Base-by-base conservation (phyloP, 345 rosid genomes). In the Citrus trifoliata region DNA sequence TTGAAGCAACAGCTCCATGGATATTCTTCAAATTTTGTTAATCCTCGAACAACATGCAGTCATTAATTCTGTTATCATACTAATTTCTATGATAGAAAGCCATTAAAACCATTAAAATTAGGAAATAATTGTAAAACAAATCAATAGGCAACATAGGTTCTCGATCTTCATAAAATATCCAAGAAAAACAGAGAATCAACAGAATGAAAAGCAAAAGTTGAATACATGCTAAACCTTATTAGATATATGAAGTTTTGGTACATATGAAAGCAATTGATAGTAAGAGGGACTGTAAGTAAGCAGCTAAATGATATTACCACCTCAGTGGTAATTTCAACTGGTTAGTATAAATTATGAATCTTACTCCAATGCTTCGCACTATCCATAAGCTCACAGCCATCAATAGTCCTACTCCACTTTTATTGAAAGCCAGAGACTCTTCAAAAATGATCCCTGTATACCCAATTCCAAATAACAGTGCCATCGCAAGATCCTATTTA, bases 341-440 rank as follows among this genome's bases (percentile, higher is more conserved):
- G 13, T 30, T 75, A 60, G 33, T 0, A 21, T 30, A 61, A 58
- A 33, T 46, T 10, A 74, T 74, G 63, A 67, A 76, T 70, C 92
- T 90, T 87, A 96, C 99, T 84, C 97, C 97, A 32, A 91, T 88
- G 86, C 94, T 90, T 81, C 98, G 86, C 51, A 96, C 85, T 42
- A 90, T 88, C 99, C 99, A 96, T 82, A 96, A 83, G 85, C 99
- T 89, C 74, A 94, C 98, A 80, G 98, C 99, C 99, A 96, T 96
- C 85, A 96, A 58, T 56, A 96, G 86, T 82, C 93, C 99, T 22
- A 96, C 95, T 67, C 98, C 98, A 81, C 93, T 96, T 90, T 96
- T 96, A 78, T 93, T 94, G 88, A 96, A 94, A 67, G 99, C 94
- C 74, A 96, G 86, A 85, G 94, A 91, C 85, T 94, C 97, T 83